These are phyloP conservation scores for Exserohilum turcica DNA, from an alignment of 2,329 filamentous ascomycete genomes.

Conservation along the genomic window DNA sequence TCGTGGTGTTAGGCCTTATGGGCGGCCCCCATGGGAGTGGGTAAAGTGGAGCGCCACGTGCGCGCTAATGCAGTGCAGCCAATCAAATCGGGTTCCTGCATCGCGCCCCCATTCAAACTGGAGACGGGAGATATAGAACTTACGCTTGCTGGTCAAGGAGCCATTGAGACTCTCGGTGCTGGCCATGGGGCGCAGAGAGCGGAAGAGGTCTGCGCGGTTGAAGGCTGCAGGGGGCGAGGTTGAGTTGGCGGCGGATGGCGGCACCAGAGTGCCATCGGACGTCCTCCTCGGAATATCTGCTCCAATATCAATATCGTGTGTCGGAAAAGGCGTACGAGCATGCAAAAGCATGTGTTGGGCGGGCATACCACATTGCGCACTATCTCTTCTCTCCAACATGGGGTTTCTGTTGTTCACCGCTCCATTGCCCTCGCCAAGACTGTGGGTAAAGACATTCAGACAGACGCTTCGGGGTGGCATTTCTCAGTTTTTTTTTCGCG, in stretches of 20 bases:
- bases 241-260: slow-evolving; percentile 20
- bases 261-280: slow-evolving; percentile 28
- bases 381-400: slow-evolving; percentile 33
- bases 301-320: slow-evolving; percentile 11
- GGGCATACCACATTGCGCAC: slow-evolving; percentile 36
- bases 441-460: slow-evolving; percentile 45
- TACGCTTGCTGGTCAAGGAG: slow-evolving; percentile 31
- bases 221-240: slow-evolving; percentile 26
- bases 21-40: slow-evolving; percentile 13
- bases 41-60: slow-evolving; percentile 20
- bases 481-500: slow-evolving; percentile 21
- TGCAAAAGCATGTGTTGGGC: neutral
- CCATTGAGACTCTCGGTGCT: slow-evolving; percentile 33
- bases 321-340: neutral
- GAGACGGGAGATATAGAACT: slow-evolving; percentile 14
- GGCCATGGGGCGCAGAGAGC: slow-evolving; percentile 30
- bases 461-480: slow-evolving; percentile 47
- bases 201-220: slow-evolving; percentile 33
- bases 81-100: slow-evolving; percentile 35
- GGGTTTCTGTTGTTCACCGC: slow-evolving; percentile 34
- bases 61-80: slow-evolving; percentile 22
- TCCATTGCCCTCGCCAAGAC: slow-evolving; percentile 35
- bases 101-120: slow-evolving; percentile 23
- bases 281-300: slow-evolving; percentile 28
- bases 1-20: slow-evolving; percentile 11